phyloP scores from a whole-genome alignment of 2,329 filamentous ascomycete genomes.

The Cryphonectria radicalis region DNA sequence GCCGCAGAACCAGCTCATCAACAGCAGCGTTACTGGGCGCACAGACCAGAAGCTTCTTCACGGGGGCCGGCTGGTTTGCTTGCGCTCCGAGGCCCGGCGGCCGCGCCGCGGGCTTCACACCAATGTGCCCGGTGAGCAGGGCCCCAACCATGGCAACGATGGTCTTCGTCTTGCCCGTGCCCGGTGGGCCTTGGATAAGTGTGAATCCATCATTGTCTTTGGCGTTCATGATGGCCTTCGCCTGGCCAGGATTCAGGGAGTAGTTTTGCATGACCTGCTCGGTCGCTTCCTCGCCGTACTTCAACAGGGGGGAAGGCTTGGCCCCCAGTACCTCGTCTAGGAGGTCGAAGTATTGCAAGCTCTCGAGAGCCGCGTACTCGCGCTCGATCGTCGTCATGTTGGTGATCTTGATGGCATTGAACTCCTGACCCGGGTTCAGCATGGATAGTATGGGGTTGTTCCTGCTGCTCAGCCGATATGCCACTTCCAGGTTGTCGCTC shows the following conservation, averaged over 20 bases:
- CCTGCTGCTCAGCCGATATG: slow-evolving; percentile 77
- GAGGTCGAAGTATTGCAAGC: slow-evolving; percentile 92
- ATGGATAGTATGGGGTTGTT: slow-evolving; percentile 64
- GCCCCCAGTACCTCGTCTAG: slow-evolving; percentile 87
- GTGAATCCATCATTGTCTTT: slow-evolving; percentile 97
- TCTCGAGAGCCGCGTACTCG: slow-evolving; percentile 90
- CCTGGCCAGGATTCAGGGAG: slow-evolving; percentile 84
- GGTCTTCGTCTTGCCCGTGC: slow-evolving; percentile 97
- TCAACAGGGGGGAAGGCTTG: slow-evolving; percentile 85
- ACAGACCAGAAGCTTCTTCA: slow-evolving; percentile 92
- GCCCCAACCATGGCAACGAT: slow-evolving; percentile 96
- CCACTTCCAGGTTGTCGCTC: slow-evolving; percentile 79
- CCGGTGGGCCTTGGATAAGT: slow-evolving; percentile 91
- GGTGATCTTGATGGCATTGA: slow-evolving; percentile 81
- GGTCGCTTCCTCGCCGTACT: slow-evolving; percentile 76
- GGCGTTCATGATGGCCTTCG: slow-evolving; percentile 87
- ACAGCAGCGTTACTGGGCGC: slow-evolving; percentile 99
- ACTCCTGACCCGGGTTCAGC: slow-evolving; percentile 69
- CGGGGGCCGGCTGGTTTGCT: slow-evolving; percentile 31
- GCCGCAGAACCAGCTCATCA: slow-evolving; percentile 90
- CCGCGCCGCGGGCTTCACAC: slow-evolving; percentile 45
- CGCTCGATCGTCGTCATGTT: slow-evolving; percentile 94
- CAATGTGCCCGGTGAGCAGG: slow-evolving; percentile 66
- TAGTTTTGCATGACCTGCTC: slow-evolving; percentile 75
- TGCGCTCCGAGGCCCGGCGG: slow-evolving; percentile 44